phyloP scores from a whole-genome alignment of 208 protist genomes.

The Phytomonas sp. region DNA sequence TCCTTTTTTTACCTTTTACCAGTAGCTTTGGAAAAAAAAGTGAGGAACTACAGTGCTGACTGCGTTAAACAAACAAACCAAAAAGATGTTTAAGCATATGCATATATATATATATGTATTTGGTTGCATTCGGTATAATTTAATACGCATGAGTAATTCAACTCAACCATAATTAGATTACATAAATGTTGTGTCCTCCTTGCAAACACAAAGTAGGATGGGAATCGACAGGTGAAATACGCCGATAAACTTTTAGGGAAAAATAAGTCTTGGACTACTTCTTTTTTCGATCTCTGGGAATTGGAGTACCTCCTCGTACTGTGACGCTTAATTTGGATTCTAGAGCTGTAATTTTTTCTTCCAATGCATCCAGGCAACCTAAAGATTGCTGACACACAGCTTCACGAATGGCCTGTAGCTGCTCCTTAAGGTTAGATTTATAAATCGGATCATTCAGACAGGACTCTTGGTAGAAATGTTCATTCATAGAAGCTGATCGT shows the following conservation, averaged over 20 bases:
- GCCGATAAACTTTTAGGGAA: background rate
- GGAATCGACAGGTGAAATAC: background rate
- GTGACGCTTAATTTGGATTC: conserved; percentile 62
- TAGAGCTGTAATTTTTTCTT: conserved; percentile 57
- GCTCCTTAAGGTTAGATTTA: conserved; percentile 64
- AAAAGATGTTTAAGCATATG: background rate
- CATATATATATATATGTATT: background rate
- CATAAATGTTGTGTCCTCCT: background rate
- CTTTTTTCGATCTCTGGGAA: conserved; percentile 22
- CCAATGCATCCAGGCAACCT: conserved; percentile 59
- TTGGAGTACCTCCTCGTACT: conserved; percentile 14
- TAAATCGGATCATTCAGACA: conserved; percentile 49
- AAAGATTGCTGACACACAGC: conserved; percentile 43
- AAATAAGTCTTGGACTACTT: conserved; percentile 13
- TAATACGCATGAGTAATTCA: background rate
- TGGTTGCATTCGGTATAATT: background rate
- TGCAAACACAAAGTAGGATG: background rate
- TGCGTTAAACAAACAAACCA: background rate
- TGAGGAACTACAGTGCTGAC: background rate
- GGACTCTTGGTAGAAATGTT: conserved; percentile 26
- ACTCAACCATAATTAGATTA: background rate
- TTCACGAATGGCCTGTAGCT: conserved; percentile 65
- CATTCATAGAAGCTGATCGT: conserved; percentile 32
- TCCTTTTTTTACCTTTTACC: background rate
- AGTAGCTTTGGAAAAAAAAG: background rate